Evolutionary conservation across 2,329 filamentous ascomycete species (phyloP), one percentile per base, ranked within the genome.

Genomic region (Apiospora sp.): DNA sequence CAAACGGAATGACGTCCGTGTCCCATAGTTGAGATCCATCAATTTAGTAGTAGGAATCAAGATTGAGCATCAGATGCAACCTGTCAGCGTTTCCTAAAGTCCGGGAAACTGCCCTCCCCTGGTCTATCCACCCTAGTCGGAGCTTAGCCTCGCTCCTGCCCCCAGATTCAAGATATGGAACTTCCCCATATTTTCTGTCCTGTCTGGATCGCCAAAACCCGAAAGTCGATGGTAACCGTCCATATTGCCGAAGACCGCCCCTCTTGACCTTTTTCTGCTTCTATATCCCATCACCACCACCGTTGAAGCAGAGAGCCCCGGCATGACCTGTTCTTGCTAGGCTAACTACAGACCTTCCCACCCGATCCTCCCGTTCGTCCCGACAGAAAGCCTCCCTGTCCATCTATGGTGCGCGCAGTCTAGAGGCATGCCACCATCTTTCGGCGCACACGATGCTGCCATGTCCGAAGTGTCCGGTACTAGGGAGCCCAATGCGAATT

Each of bases 361-460:
- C 16, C 44, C 67, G 27, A 49, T 24, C 27, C 8, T 46, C 44
- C 67, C 22, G 19, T 24, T 22, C 24, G 14, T 14, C 49, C 44
- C 43, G 34, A 46, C 27, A 37, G 13, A 49, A 16, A 19, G 14
- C 13, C 67, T 44, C 24, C 48, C 16, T 10, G 43, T 41, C 10
- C 16, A n/a, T 41, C 30, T 41, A 69, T 69, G 67, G 67, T 69
- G 54, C 37, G 10, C 43, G 16, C 37, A 67, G 24, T 10, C 24
- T 51, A 46, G 58, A 78, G 86, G 85, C 83, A 90, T 90, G 87
- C 85, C 89, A 83, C 84, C 86, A 81, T 84, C 86, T 78, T 82
- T 87, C 78, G 81, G 49, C 46, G 70, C 86, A 80, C 87, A 87
- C 81, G 84, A 92, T 90, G 88, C 85, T 82, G 84, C 89, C 79